Evolutionary conservation across 1,284 basidiomycete genomes (phyloP), one percentile per base, ranked within the genome.

Genomic region (Ceratobasidium sp.): DNA sequence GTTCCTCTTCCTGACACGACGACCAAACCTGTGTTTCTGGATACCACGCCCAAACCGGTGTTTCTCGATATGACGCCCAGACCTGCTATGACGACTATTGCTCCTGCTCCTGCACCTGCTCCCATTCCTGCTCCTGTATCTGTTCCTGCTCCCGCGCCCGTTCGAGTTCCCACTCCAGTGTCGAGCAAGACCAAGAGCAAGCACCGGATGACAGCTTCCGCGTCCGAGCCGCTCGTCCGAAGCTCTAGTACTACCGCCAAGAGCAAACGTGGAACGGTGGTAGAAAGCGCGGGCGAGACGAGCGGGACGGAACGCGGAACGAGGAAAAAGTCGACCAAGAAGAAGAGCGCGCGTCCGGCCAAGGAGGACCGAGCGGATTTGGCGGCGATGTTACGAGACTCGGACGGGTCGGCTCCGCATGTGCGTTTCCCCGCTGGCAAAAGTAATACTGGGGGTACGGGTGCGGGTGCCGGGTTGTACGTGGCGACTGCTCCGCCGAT

Each of bases 171-270:
- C 7, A 60, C 53, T 10, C 56, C 70, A 7, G 55, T 56, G 5
- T 46, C 42, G 56, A 15, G 26, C n/a, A 70, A 70, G 39, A 44
- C 51, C 1, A 53, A 56, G 51, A 23, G 56, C 4, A 44, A 44
- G 56, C 53, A 60, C 12, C 70, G 70, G 18, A 61, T 61, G 20
- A 49, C 58, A 39, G 26, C 69, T 56, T 71, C 69, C 1, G 56
- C 56, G 20, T 46, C 70, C n/a, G 70, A 72, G 42, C 56, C 70
- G 23, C 70, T 72, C 56, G 70, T 72, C 28, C 70, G 42, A 13
- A 49, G 46, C 9, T 56, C 56, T 3, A 49, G 33, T 33, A 33
- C 2, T 33, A 4, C 46, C 2, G 9, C 46, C 7, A 49, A 49
- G 46, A 10, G 46, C 2, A 49, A 33, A 33, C 33, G 46, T 2